Conservation (phyloP, 164 flowering plant genomes). For the Umbellularia californica region DNA sequence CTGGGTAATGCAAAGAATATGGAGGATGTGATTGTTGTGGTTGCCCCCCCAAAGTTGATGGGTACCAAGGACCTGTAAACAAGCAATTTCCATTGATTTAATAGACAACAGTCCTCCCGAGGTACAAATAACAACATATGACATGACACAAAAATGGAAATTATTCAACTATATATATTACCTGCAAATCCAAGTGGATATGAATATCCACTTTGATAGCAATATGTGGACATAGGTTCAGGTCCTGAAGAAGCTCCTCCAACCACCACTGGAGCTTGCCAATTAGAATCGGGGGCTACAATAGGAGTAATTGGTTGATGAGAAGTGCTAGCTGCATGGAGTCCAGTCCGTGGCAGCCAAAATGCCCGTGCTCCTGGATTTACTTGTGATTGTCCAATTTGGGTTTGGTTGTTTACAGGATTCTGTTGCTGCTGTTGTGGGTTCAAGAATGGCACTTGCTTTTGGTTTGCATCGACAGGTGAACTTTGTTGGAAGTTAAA, state of each 20-base stretch:
- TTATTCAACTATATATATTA: neutral
- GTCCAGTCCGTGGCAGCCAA: constrained; percentile 27
- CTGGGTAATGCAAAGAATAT: constrained; percentile 11
- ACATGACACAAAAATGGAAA: neutral
- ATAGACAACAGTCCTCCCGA: neutral
- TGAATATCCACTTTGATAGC: constrained; percentile 29
- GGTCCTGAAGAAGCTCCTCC: constrained; percentile 22
- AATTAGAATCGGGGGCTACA: constrained; percentile 12
- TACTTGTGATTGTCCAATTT: constrained; percentile 10
- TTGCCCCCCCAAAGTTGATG: constrained; percentile 34
- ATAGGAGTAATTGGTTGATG: constrained; percentile 20
- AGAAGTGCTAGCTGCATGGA: constrained; percentile 12
- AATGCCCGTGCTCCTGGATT: constrained; percentile 13
- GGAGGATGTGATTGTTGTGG: constrained; percentile 26
- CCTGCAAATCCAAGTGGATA: constrained; percentile 33
- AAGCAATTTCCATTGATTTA: neutral
- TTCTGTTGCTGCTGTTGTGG: constrained; percentile 13
- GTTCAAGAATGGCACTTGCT: constrained; percentile 9
- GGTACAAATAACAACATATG: neutral
- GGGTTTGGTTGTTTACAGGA: constrained; percentile 6
- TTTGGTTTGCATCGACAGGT: constrained; percentile 9
- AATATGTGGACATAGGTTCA: constrained; percentile 23
- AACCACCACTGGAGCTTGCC: constrained; percentile 21
- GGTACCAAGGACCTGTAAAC: constrained; percentile 37
- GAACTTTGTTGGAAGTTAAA: constrained; percentile 14